Conservation (phyloP, 257 asterid genomes). For the Penstemon barbatus region DNA sequence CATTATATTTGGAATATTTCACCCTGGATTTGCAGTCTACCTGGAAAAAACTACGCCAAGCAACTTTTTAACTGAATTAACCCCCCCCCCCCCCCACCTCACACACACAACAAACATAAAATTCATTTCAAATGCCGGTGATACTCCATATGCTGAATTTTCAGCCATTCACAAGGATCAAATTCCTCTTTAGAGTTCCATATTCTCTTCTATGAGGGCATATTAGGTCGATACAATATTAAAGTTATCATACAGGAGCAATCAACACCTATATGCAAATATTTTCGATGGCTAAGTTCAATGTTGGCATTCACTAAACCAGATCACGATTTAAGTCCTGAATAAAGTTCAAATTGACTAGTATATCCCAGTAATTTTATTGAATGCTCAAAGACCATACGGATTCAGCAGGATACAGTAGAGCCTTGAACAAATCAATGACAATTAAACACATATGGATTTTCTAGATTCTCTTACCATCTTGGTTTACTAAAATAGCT, state of each 20-base stretch:
- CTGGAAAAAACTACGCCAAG: slow-evolving; percentile 12
- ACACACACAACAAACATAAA: too few species aligned
- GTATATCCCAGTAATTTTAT: neutral
- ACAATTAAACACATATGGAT: slow-evolving; percentile 9
- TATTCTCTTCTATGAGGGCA: neutral
- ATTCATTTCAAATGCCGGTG: neutral
- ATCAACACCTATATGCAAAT: too few species aligned
- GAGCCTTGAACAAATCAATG: slow-evolving; percentile 1
- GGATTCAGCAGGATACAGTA: slow-evolving; percentile 7
- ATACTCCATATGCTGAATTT: slow-evolving; percentile 9
- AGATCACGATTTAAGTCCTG: neutral
- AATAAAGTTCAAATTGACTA: slow-evolving; percentile 5
- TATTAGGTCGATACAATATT: too few species aligned
- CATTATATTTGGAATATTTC: slow-evolving; percentile 1
- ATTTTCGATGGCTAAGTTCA: neutral
- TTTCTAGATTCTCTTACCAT: neutral
- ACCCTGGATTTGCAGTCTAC: slow-evolving; percentile 5
- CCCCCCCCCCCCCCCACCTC: too few species aligned
- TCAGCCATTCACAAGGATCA: slow-evolving; percentile 12
- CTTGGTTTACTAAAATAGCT: too few species aligned
- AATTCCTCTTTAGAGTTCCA: slow-evolving; percentile 13
- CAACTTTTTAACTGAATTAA: neutral
- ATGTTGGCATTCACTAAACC: neutral
- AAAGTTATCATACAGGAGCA: too few species aligned
- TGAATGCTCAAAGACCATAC: slow-evolving; percentile 6